phyloP scores from a whole-genome alignment of 306 rosid genomes.

The Citrullus mucosospermus region DNA sequence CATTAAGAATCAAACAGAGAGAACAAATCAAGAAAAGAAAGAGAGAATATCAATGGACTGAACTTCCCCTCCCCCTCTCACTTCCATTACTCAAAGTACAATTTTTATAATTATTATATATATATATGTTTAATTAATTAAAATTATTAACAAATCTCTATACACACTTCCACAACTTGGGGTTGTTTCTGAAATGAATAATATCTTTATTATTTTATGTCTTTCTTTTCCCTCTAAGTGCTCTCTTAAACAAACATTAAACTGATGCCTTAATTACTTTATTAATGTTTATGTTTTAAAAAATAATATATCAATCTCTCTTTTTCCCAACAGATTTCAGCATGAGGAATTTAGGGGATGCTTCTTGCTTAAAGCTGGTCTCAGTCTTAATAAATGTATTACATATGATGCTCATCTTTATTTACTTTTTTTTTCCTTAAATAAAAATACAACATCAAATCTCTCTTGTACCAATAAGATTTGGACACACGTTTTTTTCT shows the following conservation, averaged over 20 bases:
- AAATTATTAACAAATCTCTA: not conserved
- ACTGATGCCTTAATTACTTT: not conserved
- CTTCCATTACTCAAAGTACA: not conserved
- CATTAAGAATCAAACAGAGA: not conserved
- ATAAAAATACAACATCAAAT: not conserved
- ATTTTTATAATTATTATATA: not conserved
- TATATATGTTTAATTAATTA: not conserved
- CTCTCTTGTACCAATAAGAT: not conserved
- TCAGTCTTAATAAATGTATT: not conserved
- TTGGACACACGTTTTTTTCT: not conserved
- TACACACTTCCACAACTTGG: not conserved
- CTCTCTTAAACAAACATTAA: not conserved
- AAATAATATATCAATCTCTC: not conserved
- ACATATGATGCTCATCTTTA: not conserved
- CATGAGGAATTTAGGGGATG: conserved; percentile 1
- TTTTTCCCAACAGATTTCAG: not conserved
- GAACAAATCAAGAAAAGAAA: not conserved
- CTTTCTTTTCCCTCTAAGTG: not conserved
- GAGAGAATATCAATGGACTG: not conserved
- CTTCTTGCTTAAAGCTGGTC: conserved; percentile 1
- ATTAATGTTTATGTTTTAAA: not conserved
- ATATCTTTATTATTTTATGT: not conserved
- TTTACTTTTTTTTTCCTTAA: not conserved
- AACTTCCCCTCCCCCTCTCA: not conserved
- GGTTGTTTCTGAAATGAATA: not conserved